Percentiles rank a stretch among this genome's conserved stretches.
Evolutionary conservation across 495 filamentous ascomycete species (phyloP).

Genomic region (Trypethelium eluteriae): DNA sequence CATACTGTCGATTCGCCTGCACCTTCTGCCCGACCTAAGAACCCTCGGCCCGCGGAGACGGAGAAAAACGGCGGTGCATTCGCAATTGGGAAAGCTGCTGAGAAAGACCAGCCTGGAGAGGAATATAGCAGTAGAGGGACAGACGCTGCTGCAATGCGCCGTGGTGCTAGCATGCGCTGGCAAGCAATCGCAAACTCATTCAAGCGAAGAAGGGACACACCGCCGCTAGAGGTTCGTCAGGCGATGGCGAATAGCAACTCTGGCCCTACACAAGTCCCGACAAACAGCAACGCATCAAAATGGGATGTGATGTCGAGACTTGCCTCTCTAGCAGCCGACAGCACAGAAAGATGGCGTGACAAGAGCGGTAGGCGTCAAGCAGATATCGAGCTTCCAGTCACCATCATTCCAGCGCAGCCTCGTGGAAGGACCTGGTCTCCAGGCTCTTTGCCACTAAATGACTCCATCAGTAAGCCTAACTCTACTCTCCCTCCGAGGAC

Average conservation of each 20-base stretch:
- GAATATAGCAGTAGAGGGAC: slow-evolving; percentile 20
- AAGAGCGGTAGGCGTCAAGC: slow-evolving; percentile 22
- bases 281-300: slow-evolving; percentile 19
- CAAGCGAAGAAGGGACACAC: slow-evolving; percentile 44
- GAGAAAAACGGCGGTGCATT: slow-evolving; percentile 29
- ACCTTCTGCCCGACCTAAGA: slow-evolving; percentile 35
- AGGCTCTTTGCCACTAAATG: slow-evolving; percentile 15
- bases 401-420: slow-evolving; percentile 60
- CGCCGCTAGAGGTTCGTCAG: slow-evolving; percentile 48
- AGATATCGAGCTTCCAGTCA: slow-evolving; percentile 48
- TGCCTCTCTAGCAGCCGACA: slow-evolving; percentile 33
- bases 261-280: not conserved
- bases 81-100: not conserved
- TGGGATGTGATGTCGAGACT: slow-evolving; percentile 31
- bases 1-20: slow-evolving; percentile 51
- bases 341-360: slow-evolving; percentile 32
- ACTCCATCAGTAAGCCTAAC: not conserved
- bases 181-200: slow-evolving; percentile 47
- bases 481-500: not conserved
- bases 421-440: slow-evolving; percentile 39
- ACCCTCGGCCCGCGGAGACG: slow-evolving; percentile 30
- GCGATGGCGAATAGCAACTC: slow-evolving; percentile 24
- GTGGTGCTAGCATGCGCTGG: slow-evolving; percentile 33
- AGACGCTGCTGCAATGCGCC: not conserved
- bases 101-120: slow-evolving; percentile 33